A percentile compares a stretch with the other conserved stretches of the same genome.
These are phyloP conservation scores for Ambrosia hybrid DNA, from an alignment of 140 eudicot species.

Conservation along the genomic window DNA sequence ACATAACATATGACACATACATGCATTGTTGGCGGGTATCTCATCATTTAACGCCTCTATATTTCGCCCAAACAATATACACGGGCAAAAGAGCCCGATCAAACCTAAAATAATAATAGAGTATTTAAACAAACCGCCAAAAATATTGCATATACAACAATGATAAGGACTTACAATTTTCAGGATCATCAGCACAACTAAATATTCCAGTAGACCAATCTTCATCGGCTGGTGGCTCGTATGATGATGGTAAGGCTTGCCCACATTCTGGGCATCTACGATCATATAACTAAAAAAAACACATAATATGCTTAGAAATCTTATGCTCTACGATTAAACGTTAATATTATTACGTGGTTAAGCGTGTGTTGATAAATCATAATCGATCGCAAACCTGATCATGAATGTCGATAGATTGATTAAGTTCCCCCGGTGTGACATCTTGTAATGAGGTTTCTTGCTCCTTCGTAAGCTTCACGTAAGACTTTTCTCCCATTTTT, in stretches of 20 bases:
- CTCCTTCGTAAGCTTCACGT: conserved; percentile 69
- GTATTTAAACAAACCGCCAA: conserved; percentile 1
- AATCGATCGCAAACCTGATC: conserved; percentile 36
- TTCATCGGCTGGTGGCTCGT: conserved; percentile 76
- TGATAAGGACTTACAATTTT: conserved; percentile 64
- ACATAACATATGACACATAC: conserved; percentile 65
- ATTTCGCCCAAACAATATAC: conserved; percentile 80
- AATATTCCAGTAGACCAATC: conserved; percentile 80
- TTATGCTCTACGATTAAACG: not conserved
- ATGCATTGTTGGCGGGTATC: conserved; percentile 49
- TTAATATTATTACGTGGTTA: no score
- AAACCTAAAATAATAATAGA: conserved; percentile 37
- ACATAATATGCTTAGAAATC: not conserved
- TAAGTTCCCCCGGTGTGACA: conserved; percentile 85
- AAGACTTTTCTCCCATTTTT: conserved; percentile 61
- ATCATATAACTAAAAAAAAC: conserved; percentile 45
- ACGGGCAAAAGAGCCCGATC: conserved; percentile 84
- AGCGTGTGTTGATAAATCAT: not conserved
- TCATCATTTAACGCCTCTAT: conserved; percentile 58
- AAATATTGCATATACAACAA: not conserved
- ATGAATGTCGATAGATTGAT: conserved; percentile 69
- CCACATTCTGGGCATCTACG: conserved; percentile 83
- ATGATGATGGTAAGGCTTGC: conserved; percentile 62
- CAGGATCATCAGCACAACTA: conserved; percentile 77
- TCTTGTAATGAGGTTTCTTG: conserved; percentile 58